phyloP scores from a whole-genome alignment of 2,329 filamentous ascomycete genomes.

The Cercospora nicotianae region DNA sequence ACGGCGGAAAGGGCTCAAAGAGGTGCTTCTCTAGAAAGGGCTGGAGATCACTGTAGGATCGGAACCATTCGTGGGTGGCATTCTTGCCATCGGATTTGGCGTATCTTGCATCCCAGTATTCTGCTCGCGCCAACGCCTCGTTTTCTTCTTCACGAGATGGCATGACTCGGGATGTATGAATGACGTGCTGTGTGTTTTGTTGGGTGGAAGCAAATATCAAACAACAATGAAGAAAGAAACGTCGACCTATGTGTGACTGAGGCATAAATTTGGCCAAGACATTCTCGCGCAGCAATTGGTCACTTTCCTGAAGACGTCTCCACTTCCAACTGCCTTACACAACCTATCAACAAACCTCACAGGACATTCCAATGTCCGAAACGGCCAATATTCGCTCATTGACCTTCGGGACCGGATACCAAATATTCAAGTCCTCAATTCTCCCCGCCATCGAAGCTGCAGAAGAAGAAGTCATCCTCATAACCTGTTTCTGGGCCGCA shows the following conservation, averaged over 20 bases:
- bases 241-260: neutral
- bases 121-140: conserved; percentile 27
- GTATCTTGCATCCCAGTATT: conserved; percentile 57
- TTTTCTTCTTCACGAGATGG: neutral
- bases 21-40: conserved; percentile 51
- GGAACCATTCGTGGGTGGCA: conserved; percentile 58
- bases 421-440: conserved; percentile 48
- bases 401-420: conserved; percentile 47
- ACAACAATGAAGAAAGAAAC: neutral
- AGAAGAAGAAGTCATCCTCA: conserved; percentile 66
- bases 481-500: conserved; percentile 79
- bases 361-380: conserved; percentile 3
- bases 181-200: neutral
- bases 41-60: conserved; percentile 50
- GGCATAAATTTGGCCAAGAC: neutral
- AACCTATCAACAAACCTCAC: neutral
- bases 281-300: neutral
- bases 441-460: conserved; percentile 63
- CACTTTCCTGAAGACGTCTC: neutral
- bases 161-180: neutral
- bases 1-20: conserved; percentile 38
- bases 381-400: conserved; percentile 39
- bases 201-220: neutral
- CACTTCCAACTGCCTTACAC: neutral
- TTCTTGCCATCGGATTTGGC: conserved; percentile 39